These are phyloP conservation scores for Trichoderma sp. DNA, from an alignment of 2,329 filamentous ascomycete species.

Conservation along the genomic window DNA sequence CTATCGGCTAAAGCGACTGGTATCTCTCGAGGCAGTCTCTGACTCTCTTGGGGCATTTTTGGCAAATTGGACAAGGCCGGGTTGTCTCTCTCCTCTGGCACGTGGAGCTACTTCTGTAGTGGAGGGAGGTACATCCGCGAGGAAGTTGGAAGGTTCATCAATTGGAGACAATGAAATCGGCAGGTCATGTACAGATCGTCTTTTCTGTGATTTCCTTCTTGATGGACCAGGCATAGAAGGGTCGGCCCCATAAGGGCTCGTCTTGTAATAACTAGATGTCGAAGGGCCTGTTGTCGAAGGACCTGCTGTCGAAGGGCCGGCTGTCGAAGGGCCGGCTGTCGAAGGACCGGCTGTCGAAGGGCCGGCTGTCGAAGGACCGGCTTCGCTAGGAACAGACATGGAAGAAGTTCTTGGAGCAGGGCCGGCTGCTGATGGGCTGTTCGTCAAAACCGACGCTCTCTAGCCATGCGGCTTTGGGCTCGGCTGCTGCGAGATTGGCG, in stretches of 20 bases:
- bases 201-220: not conserved
- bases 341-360: not conserved
- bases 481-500: not conserved
- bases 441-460: slow-evolving; percentile 6
- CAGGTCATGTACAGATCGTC: not conserved
- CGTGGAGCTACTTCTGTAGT: not conserved
- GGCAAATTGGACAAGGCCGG: not conserved
- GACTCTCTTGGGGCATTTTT: not conserved
- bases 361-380: not conserved
- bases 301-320: not conserved
- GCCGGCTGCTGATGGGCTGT: not conserved
- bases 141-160: not conserved
- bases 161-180: not conserved
- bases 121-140: not conserved
- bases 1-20: not conserved
- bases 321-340: not conserved
- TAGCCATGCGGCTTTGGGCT: not conserved
- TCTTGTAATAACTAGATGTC: not conserved
- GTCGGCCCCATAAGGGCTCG: not conserved
- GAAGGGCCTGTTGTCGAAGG: not conserved
- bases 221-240: not conserved
- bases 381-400: not conserved
- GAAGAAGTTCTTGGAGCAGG: not conserved
- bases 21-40: not conserved
- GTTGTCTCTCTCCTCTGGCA: not conserved